These are phyloP conservation scores for Chrysophaeum taylorii DNA, from an alignment of 352 stramenopile species.

Conservation along the genomic window DNA sequence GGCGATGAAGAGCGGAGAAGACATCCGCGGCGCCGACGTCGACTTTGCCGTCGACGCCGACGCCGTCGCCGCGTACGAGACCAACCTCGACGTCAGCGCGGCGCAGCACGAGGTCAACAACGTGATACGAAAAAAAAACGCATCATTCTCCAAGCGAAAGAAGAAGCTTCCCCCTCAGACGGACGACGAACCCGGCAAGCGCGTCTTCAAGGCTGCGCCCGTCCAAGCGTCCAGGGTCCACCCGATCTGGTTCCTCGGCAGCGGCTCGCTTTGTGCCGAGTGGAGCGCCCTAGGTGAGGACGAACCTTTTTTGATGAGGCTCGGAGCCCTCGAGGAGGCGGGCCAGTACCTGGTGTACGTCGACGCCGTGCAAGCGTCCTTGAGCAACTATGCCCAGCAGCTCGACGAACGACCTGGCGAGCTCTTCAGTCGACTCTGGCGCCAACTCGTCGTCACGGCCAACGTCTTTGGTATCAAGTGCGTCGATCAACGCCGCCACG, in stretches of 20 bases:
- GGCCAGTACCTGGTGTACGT: constrained; percentile 64
- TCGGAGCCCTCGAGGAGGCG: constrained; percentile 62
- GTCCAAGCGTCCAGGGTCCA: background rate
- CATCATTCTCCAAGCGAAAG: too few species aligned
- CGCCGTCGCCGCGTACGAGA: background rate
- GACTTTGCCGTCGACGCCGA: background rate
- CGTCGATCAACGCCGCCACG: constrained; percentile 65
- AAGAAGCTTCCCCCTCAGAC: background rate
- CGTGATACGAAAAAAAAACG: too few species aligned
- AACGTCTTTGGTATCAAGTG: constrained; percentile 69
- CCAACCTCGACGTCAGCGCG: background rate
- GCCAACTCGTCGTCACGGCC: constrained; percentile 70
- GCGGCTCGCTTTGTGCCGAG: constrained; percentile 59
- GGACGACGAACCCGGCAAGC: constrained; percentile 4
- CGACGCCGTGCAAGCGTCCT: constrained; percentile 54
- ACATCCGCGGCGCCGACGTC: constrained; percentile 3
- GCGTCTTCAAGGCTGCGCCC: background rate
- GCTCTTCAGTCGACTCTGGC: constrained; percentile 55
- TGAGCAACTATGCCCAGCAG: constrained; percentile 55
- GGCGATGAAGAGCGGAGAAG: constrained; percentile 51
- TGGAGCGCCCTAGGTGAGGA: constrained; percentile 59
- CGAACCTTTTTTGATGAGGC: constrained; percentile 32
- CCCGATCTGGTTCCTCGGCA: constrained; percentile 69
- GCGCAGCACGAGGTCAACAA: constrained; percentile 19
- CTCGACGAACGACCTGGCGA: constrained; percentile 39